Conservation (phyloP, 768 basidiomycete genomes). For the Leccinum broughii region DNA sequence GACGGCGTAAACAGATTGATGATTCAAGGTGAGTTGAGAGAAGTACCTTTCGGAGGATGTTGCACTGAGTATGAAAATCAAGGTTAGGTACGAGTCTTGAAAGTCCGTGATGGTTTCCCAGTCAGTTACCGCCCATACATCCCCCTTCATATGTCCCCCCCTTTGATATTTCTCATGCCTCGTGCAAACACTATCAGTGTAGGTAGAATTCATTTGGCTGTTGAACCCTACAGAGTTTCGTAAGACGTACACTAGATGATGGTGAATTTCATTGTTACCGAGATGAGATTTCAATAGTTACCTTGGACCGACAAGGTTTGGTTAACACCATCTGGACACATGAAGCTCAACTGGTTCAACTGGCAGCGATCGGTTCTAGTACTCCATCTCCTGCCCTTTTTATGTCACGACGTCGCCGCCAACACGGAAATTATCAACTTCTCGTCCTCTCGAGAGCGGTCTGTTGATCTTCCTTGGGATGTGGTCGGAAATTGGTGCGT, state of each 20-base stretch:
- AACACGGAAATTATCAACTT: constrained; percentile 74
- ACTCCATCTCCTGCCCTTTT: constrained; percentile 14
- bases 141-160: constrained; percentile 9
- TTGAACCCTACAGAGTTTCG: constrained; percentile 1
- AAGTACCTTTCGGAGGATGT: not conserved
- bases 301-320: constrained; percentile 4
- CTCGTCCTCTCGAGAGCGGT: constrained; percentile 29
- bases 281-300: constrained; percentile 7
- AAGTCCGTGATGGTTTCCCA: constrained; percentile 27
- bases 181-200: constrained; percentile 11
- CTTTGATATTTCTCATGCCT: constrained; percentile 7
- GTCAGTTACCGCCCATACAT: constrained; percentile 12
- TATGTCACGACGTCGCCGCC: constrained; percentile 37
- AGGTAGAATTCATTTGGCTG: constrained; percentile 11
- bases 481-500: constrained; percentile 33
- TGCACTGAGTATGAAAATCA: constrained; percentile 14
- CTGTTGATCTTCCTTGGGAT: constrained; percentile 18
- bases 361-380: constrained; percentile 13
- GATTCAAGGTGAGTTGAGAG: constrained; percentile 10
- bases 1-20: constrained; percentile 16
- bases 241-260: constrained; percentile 5
- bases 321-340: constrained; percentile 3
- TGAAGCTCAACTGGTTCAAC: constrained; percentile 15
- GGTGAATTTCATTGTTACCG: constrained; percentile 17
- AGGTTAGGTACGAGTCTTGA: constrained; percentile 19